A percentile compares a stretch with the other conserved stretches of the same genome.
Conservation (phyloP, 495 filamentous ascomycete species). For the Penicillium crystallinum region DNA sequence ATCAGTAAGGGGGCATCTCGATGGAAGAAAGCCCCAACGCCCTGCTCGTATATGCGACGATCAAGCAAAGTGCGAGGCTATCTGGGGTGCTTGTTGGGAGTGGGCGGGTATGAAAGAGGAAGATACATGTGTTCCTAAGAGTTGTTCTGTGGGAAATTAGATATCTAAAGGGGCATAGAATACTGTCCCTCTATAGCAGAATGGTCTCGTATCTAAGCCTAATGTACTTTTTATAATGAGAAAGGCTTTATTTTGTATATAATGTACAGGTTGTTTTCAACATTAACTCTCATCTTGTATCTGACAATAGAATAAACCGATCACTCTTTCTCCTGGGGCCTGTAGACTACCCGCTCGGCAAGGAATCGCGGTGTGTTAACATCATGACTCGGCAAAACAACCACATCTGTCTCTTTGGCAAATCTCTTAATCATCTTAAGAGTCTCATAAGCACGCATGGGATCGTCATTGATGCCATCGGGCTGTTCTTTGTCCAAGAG, state of each 20-base stretch:
- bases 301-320: not conserved
- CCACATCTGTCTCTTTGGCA: constrained; percentile 17
- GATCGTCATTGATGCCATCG: constrained; percentile 29
- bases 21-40: constrained; percentile 27
- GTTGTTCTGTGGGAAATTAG: not conserved
- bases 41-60: constrained; percentile 36
- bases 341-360: constrained; percentile 10
- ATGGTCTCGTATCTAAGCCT: too few species aligned
- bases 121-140: constrained; percentile 4
- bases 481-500: constrained; percentile 23
- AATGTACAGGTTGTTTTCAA: too few species aligned
- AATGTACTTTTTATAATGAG: too few species aligned
- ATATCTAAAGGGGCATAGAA: too few species aligned
- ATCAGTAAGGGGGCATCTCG: constrained; percentile 37
- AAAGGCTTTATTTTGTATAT: too few species aligned
- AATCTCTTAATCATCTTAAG: constrained; percentile 27
- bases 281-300: too few species aligned
- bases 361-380: constrained; percentile 13
- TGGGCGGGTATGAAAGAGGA: constrained; percentile 26
- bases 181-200: too few species aligned
- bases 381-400: constrained; percentile 29
- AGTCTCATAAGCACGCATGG: constrained; percentile 18
- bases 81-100: constrained; percentile 42
- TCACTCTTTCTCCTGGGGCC: constrained; percentile 1
- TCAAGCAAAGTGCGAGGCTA: constrained; percentile 33